phyloP scores from a whole-genome alignment of 371 early-diverging fungal genomes.

The Zychaea mexicana region DNA sequence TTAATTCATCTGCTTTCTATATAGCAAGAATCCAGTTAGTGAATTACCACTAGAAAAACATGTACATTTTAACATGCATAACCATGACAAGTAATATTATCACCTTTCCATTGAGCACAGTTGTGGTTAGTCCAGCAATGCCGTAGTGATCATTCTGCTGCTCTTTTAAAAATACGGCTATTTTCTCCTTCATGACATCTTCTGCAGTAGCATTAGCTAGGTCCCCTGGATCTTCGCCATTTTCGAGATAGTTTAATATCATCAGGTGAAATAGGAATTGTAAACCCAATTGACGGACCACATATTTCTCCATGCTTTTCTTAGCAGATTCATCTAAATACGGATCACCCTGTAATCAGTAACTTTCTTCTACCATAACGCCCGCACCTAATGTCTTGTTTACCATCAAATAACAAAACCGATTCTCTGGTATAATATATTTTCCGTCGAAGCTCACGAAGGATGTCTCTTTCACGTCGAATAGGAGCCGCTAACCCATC shows the following conservation, averaged over 20 bases:
- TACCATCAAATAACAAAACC: constrained; percentile 20
- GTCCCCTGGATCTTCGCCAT: constrained; percentile 5
- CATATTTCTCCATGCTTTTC: constrained; percentile 28
- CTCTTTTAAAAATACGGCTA: not conserved
- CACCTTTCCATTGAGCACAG: constrained; percentile 7
- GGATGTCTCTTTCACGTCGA: not conserved
- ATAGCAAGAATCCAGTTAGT: not conserved
- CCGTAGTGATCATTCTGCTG: not conserved
- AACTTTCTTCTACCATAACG: not conserved
- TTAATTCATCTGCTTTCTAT: constrained; percentile 9
- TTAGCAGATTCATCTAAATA: constrained; percentile 17
- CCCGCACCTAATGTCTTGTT: not conserved
- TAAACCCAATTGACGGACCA: constrained; percentile 23
- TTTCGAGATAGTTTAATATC: constrained; percentile 5
- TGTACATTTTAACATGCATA: not conserved
- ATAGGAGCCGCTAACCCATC: not conserved
- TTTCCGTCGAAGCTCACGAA: not conserved
- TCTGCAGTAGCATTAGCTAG: not conserved
- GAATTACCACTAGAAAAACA: too few species aligned
- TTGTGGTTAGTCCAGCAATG: not conserved
- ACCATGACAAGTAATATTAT: not conserved
- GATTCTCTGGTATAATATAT: constrained; percentile 10
- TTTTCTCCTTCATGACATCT: constrained; percentile 2
- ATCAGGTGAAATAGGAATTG: constrained; percentile 20
- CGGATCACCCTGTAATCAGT: not conserved